These are phyloP conservation scores for Avena atlantica DNA, from an alignment of 176 grass and related monocot genomes.

Conservation along the genomic window DNA sequence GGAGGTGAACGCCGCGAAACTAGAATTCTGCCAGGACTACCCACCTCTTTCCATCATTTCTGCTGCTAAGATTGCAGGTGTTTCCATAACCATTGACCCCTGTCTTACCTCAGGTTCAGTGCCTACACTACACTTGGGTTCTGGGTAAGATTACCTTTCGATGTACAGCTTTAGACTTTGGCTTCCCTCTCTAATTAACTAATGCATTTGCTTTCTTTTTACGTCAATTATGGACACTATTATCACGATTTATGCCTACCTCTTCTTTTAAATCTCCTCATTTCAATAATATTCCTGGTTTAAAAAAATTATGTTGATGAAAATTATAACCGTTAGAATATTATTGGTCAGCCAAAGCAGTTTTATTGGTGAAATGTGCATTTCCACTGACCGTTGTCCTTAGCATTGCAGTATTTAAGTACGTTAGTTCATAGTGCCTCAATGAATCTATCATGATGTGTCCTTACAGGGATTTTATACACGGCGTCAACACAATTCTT, in stretches of 20 bases:
- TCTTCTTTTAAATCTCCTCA: neutral
- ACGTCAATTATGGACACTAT: neutral
- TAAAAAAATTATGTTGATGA: neutral
- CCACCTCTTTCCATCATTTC: slow-evolving; percentile 73
- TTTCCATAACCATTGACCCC: slow-evolving; percentile 62
- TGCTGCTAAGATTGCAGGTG: slow-evolving; percentile 64
- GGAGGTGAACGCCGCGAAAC: slow-evolving; percentile 35
- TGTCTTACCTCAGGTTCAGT: slow-evolving; percentile 58
- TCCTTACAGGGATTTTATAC: slow-evolving; percentile 67
- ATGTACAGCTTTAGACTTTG: slow-evolving; percentile 13
- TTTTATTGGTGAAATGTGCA: neutral
- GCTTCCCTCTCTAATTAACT: neutral
- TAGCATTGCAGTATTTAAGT: slow-evolving; percentile 4
- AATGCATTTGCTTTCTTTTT: slow-evolving; percentile 12
- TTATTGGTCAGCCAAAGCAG: neutral
- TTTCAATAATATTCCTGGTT: neutral
- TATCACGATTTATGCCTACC: neutral
- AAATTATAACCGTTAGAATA: neutral
- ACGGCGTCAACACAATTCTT: slow-evolving; percentile 72
- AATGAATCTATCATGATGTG: slow-evolving; percentile 12
- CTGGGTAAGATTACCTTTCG: slow-evolving; percentile 48
- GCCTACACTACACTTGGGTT: slow-evolving; percentile 59
- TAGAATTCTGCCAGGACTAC: slow-evolving; percentile 61
- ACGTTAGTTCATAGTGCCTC: slow-evolving; percentile 16
- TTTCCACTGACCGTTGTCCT: slow-evolving; percentile 34